A percentile compares a stretch with the other conserved stretches of the same genome.
These are phyloP conservation scores for Ampelocalamus luodianensis DNA, from an alignment of 176 grass and related monocot genomes.

Conservation along the genomic window DNA sequence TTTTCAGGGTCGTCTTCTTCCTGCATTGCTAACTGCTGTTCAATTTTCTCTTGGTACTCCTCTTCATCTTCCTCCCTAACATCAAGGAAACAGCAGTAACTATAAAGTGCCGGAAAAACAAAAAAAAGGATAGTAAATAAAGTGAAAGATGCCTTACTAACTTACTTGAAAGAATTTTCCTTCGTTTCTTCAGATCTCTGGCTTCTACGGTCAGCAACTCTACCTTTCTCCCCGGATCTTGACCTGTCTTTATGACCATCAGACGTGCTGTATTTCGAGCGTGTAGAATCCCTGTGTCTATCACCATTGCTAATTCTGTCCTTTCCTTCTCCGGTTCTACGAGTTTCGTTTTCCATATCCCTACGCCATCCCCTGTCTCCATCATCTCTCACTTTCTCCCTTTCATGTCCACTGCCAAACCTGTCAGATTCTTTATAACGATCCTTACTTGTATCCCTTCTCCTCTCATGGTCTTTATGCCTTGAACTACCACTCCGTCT, in stretches of 20 bases:
- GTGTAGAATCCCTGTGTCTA: conserved; percentile 50
- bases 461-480: conserved; percentile 53
- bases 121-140: conserved; percentile 8
- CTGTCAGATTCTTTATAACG: conserved; percentile 52
- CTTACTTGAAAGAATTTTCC: conserved; percentile 64
- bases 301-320: conserved; percentile 54
- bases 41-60: conserved; percentile 88
- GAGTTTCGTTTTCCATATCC: conserved; percentile 48
- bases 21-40: conserved; percentile 88
- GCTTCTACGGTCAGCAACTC: conserved; percentile 42
- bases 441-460: conserved; percentile 54
- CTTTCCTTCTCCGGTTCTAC: conserved; percentile 44
- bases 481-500: conserved; percentile 58
- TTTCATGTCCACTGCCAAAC: conserved; percentile 36
- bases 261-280: conserved; percentile 44
- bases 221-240: conserved; percentile 52
- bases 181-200: conserved; percentile 52
- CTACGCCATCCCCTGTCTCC: conserved; percentile 51
- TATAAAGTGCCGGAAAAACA: conserved; percentile 19
- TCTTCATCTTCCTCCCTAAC: conserved; percentile 81
- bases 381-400: conserved; percentile 55
- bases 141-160: conserved; percentile 50
- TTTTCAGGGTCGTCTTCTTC: conserved; percentile 95
- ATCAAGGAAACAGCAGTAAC: conserved; percentile 29
- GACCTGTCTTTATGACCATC: conserved; percentile 57